These are phyloP conservation scores for Fusarium sacchari DNA, from an alignment of 2,329 filamentous ascomycete species.

Conservation along the genomic window DNA sequence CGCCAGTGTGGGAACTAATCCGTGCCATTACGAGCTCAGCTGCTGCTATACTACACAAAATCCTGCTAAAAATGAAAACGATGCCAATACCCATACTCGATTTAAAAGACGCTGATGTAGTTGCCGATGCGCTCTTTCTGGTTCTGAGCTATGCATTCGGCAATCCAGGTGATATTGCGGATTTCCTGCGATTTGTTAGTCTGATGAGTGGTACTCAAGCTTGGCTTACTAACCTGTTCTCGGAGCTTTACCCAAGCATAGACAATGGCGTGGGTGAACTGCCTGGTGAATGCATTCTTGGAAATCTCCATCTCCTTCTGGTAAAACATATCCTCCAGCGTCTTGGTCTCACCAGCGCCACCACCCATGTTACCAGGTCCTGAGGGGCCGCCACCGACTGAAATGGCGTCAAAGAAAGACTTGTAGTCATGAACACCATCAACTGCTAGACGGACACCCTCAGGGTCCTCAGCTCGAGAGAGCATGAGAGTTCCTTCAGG, in stretches of 20 bases:
- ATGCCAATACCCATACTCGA: slow-evolving; percentile 32
- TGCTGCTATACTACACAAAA: slow-evolving; percentile 58
- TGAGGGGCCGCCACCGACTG: slow-evolving; percentile 75
- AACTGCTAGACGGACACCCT: slow-evolving; percentile 91
- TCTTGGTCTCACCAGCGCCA: slow-evolving; percentile 82
- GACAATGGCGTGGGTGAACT: slow-evolving; percentile 94
- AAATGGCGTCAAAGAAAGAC: slow-evolving; percentile 92
- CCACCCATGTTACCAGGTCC: slow-evolving; percentile 87
- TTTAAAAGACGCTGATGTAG: slow-evolving; percentile 96
- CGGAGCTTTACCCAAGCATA: slow-evolving; percentile 98
- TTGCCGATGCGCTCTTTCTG: slow-evolving; percentile 99
- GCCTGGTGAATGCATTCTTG: slow-evolving; percentile 92
- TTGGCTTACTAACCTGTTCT: slow-evolving; percentile 78
- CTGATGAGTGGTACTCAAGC: background rate
- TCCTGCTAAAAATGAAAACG: slow-evolving; percentile 45
- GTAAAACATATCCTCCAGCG: slow-evolving; percentile 97
- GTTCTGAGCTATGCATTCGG: slow-evolving; percentile 99
- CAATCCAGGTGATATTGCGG: slow-evolving; percentile 99
- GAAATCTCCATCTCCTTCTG: slow-evolving; percentile 99
- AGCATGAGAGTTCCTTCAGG: slow-evolving; percentile 96
- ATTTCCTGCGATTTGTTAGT: slow-evolving; percentile 78
- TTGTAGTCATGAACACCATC: slow-evolving; percentile 96
- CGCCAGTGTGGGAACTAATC: slow-evolving; percentile 47
- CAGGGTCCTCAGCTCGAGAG: slow-evolving; percentile 91
- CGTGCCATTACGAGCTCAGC: slow-evolving; percentile 51